Percentiles rank a stretch among this genome's conserved stretches.
phyloP scores from a whole-genome alignment of 495 filamentous ascomycete genomes.

The Podospora bellae-mahoneyi region DNA sequence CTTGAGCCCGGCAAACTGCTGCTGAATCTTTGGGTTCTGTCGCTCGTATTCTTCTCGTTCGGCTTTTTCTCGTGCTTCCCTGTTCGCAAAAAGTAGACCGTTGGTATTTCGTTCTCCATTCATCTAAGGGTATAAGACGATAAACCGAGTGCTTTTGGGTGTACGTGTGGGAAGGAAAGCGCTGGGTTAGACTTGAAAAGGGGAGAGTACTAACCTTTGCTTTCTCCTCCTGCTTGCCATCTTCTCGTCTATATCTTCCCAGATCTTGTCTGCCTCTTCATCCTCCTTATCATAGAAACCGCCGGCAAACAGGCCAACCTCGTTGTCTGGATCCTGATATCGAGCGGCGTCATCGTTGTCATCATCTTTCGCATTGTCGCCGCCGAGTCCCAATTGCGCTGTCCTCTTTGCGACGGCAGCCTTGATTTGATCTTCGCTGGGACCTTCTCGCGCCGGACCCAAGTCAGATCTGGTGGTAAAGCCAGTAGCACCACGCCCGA shows the following conservation, averaged over 20 bases:
- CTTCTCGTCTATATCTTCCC: conserved; percentile 90
- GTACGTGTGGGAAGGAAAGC: conserved; percentile 19
- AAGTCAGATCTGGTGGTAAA: conserved; percentile 98
- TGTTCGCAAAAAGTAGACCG: conserved; percentile 50
- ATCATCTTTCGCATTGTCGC: conserved; percentile 65
- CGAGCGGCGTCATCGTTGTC: conserved; percentile 82
- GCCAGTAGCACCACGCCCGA: conserved; percentile 94
- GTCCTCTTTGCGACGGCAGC: conserved; percentile 91
- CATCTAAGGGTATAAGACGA: conserved; percentile 40
- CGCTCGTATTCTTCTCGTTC: conserved; percentile 93
- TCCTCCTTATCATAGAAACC: conserved; percentile 95
- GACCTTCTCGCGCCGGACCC: conserved; percentile 92
- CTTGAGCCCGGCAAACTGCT: conserved; percentile 96
- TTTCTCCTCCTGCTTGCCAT: conserved; percentile 84
- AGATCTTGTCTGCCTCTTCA: conserved; percentile 94
- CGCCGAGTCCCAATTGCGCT: conserved; percentile 68
- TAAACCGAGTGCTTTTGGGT: conserved; percentile 62
- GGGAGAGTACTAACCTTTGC: conserved; percentile 74
- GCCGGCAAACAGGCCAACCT: conserved; percentile 90
- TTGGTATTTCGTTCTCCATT: neutral
- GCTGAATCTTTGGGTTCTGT: conserved; percentile 97
- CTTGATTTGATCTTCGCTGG: conserved; percentile 97
- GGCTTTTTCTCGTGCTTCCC: conserved; percentile 91
- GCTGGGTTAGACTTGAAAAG: conserved; percentile 18
- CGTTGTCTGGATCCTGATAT: conserved; percentile 95